Percentiles rank a stretch among this genome's conserved stretches.
phyloP scores from a whole-genome alignment of 2,329 filamentous ascomycete genomes.

The Pestalotiopsis fici region DNA sequence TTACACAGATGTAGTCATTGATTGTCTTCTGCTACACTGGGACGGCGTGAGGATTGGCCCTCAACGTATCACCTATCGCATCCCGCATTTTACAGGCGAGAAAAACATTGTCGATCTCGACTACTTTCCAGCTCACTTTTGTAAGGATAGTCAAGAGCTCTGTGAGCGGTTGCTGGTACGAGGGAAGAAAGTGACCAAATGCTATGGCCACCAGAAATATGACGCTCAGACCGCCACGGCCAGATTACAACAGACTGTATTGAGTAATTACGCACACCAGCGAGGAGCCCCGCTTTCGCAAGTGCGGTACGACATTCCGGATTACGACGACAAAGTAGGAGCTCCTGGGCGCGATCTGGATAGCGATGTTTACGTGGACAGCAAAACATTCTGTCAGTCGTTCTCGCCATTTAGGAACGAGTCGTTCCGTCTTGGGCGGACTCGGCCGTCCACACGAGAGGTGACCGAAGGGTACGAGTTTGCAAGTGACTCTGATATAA shows the following conservation, averaged over 20 bases:
- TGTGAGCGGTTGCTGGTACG: neutral
- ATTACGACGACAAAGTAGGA: neutral
- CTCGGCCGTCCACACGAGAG: neutral
- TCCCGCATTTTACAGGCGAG: conserved; percentile 8
- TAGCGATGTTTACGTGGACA: neutral
- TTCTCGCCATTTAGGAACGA: neutral
- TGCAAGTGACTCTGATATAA: neutral
- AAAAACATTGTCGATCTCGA: conserved; percentile 6
- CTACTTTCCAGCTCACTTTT: conserved; percentile 8
- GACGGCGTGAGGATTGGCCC: conserved; percentile 5
- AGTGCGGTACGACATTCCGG: neutral
- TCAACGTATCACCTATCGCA: neutral
- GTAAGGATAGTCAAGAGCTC: neutral
- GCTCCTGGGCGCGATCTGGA: neutral
- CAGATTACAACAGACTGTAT: neutral
- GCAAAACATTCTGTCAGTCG: neutral
- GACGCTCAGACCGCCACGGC: neutral
- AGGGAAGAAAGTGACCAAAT: neutral
- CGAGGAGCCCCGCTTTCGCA: neutral
- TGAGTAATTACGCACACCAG: neutral
- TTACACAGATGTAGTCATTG: conserved; percentile 8
- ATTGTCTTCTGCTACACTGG: conserved; percentile 3
- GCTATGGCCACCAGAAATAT: conserved; percentile 9
- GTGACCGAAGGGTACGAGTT: neutral
- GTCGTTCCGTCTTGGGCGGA: neutral